Percentiles rank a stretch among this genome's conserved stretches.
Conservation (phyloP, 2,329 filamentous ascomycete species). For the Fusarium devonianum region DNA sequence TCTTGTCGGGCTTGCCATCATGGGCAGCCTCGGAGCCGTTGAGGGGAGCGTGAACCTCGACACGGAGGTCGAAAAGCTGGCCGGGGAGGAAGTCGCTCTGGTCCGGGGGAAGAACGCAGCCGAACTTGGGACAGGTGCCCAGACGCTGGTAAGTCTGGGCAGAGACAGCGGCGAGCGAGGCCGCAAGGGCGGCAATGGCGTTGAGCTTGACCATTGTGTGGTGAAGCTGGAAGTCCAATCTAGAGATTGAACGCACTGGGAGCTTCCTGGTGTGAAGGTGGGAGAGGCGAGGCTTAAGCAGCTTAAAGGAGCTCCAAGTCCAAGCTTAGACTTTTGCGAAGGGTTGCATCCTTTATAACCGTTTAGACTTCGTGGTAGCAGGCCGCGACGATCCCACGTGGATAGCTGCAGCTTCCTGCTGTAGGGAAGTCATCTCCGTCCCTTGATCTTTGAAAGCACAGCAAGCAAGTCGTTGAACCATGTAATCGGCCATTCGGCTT, state of each 20-base stretch:
- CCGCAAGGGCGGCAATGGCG: conserved; percentile 45
- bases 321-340: conserved; percentile 13
- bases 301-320: conserved; percentile 23
- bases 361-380: background rate
- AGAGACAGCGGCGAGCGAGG: conserved; percentile 50
- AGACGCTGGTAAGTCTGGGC: conserved; percentile 68
- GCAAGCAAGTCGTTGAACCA: conserved; percentile 12
- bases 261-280: conserved; percentile 9
- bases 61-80: conserved; percentile 83
- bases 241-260: background rate
- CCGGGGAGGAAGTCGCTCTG: conserved; percentile 83
- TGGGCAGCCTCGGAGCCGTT: conserved; percentile 83
- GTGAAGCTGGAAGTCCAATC: conserved; percentile 17
- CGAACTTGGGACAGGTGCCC: conserved; percentile 65
- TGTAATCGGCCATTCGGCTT: conserved; percentile 29
- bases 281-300: conserved; percentile 19
- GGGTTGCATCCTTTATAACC: conserved; percentile 36
- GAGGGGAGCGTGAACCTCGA: conserved; percentile 81
- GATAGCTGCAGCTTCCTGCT: conserved; percentile 18
- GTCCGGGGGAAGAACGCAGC: conserved; percentile 67
- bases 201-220: conserved; percentile 49
- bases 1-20: conserved; percentile 71
- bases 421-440: conserved; percentile 24
- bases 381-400: conserved; percentile 30
- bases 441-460: conserved; percentile 4